Evolutionary conservation across 164 flowering plant species (phyloP).

Genomic region (Liquidambar formosana): DNA sequence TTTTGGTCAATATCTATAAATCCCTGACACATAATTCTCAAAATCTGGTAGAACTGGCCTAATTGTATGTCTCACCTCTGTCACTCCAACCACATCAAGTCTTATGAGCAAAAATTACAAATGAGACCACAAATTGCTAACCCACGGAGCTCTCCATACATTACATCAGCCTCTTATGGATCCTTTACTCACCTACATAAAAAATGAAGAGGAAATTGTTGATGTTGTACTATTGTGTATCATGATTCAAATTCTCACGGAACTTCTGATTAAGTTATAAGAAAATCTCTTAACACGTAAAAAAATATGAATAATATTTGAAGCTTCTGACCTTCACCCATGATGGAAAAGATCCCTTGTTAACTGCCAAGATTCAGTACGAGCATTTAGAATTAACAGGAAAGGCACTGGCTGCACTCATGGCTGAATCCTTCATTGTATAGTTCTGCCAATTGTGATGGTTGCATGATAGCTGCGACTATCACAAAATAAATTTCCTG

Average conservation of each 20-base stretch:
- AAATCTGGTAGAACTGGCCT: not conserved
- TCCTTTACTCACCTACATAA: not conserved
- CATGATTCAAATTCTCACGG: not conserved
- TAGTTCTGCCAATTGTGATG: not conserved
- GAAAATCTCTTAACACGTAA: not conserved
- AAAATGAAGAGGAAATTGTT: too few species aligned
- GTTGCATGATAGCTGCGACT: not conserved
- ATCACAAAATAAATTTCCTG: not conserved
- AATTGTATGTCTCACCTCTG: not conserved
- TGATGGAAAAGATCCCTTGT: not conserved
- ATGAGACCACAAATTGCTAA: slow-evolving; percentile 2
- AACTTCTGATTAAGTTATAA: not conserved
- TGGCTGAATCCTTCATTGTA: not conserved
- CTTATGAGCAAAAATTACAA: too few species aligned
- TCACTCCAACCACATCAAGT: not conserved
- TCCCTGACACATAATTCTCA: not conserved
- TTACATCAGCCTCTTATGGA: not conserved
- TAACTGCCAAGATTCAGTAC: not conserved
- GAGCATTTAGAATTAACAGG: not conserved
- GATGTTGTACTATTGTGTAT: not conserved
- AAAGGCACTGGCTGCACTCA: not conserved
- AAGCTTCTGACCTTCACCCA: not conserved
- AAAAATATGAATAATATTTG: not conserved
- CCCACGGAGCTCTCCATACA: not conserved
- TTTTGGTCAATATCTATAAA: not conserved